Evolutionary conservation across 2,329 filamentous ascomycete species (phyloP).

Genomic region (Ustulina deusta): DNA sequence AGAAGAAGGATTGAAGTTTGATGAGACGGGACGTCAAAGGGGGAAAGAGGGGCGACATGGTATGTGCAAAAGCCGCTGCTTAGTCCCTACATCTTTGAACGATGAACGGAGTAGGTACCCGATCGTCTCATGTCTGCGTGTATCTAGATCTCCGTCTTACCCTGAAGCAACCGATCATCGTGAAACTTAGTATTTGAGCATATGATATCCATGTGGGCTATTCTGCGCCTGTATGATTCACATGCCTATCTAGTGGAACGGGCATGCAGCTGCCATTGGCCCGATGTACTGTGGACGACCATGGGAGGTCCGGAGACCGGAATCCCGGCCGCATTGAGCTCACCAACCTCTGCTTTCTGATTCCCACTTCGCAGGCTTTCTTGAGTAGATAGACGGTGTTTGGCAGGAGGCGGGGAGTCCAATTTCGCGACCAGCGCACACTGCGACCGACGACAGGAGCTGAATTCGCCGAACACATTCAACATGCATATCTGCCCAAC

Average conservation of each 20-base stretch:
- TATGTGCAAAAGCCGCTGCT: background rate
- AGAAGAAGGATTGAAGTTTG: conserved; percentile 54
- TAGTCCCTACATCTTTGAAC: background rate
- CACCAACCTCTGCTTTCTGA: background rate
- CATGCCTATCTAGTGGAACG: background rate
- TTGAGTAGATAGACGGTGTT: background rate
- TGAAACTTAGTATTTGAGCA: background rate
- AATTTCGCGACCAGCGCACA: conserved; percentile 8
- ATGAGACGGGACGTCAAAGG: background rate
- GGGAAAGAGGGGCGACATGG: background rate
- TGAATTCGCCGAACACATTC: conserved; percentile 12
- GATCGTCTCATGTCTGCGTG: background rate
- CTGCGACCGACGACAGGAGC: conserved; percentile 4
- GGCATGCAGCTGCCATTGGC: conserved; percentile 16
- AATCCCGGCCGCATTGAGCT: conserved; percentile 4
- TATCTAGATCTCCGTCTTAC: background rate
- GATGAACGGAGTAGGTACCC: background rate
- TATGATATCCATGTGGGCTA: background rate
- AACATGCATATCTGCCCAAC: conserved; percentile 32
- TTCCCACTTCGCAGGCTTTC: background rate
- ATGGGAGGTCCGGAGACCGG: conserved; percentile 1
- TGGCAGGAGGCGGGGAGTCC: conserved; percentile 7
- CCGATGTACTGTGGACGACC: conserved; percentile 1
- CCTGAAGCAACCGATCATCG: background rate
- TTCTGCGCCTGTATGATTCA: background rate